Conservation (phyloP, 2,329 filamentous ascomycete genomes). For the Talaromyces sp. region DNA sequence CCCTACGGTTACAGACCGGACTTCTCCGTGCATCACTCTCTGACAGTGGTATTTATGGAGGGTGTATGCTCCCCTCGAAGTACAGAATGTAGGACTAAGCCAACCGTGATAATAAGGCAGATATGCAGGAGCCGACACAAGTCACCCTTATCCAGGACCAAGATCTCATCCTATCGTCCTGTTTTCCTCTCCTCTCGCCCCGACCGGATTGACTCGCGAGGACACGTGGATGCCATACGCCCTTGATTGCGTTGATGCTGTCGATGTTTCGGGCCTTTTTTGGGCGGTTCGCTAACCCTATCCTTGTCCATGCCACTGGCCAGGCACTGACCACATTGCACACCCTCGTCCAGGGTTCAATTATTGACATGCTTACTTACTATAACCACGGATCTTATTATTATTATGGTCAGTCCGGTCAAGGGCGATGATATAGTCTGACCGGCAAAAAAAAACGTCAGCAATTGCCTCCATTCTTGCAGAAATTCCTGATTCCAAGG, state of each 20-base stretch:
- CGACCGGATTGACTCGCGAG: conserved; percentile 3
- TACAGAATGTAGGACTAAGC: too few species aligned
- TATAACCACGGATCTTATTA: neutral
- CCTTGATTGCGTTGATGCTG: neutral
- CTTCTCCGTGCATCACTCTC: neutral
- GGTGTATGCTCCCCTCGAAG: neutral
- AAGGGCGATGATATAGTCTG: conserved; percentile 5
- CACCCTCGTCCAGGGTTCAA: neutral
- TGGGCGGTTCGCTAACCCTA: neutral
- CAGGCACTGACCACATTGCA: conserved; percentile 3
- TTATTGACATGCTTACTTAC: neutral
- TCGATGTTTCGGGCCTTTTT: neutral
- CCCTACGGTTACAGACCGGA: neutral
- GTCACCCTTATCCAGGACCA: neutral
- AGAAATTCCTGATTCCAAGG: neutral
- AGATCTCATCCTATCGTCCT: neutral
- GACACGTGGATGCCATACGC: conserved; percentile 12
- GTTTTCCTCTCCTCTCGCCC: neutral
- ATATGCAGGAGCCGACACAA: neutral
- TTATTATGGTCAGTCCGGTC: neutral
- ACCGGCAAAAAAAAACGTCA: neutral
- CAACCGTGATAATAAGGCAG: neutral
- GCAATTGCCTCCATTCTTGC: neutral
- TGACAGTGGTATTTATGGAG: neutral
- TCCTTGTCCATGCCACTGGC: conserved; percentile 1